Evolutionary conservation across 345 rosid species (phyloP), one percentile per base, ranked within the genome.

Genomic region (Clarkia xantiana): DNA sequence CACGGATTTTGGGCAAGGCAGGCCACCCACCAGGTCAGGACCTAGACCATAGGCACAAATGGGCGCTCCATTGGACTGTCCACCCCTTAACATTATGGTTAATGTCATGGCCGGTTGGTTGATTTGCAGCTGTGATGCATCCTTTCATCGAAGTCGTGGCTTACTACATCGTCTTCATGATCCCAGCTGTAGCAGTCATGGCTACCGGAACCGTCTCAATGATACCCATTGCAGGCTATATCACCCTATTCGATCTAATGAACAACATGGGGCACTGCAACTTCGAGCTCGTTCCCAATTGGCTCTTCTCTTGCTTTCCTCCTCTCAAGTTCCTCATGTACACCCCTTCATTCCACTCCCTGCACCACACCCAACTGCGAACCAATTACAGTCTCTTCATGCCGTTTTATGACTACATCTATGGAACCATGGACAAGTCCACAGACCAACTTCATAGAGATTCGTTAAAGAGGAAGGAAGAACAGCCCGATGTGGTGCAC

Each of bases 201-300:
- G 0, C 55, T 0, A 46, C 47, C 0, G 47, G 67, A 44, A 76
- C 66, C 3, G 67, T 49, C 0, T 76, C 82, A 0, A 22, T 71
- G 0, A 18, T 16, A 17, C 42, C 61, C 10, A 14, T 47, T 0
- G 1, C 9, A 3, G 52, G 53, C 5, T 79, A 79, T 48, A 1
- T 71, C n/a, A 18, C 41, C 0, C 68, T 56, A 62, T 64, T 75
- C 23, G 72, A 71, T 20, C 57, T 71, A 45, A 67, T 71, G 72
- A 67, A 71, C 63, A 68, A 71, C 36, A 57, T 71, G 79, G 86
- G 86, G 1, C 82, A 79, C 53, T 79, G 86, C 60, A 79, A 76
- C 67, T 79, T 79, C 16, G 86, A 79, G 62, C 17, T 73, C 49
- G 16, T 73, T 23, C 86, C 86, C 0, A 61, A 50, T 1, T 60